phyloP scores from a whole-genome alignment of 805 yeast species.

The Wickerhamomyces mucosus region DNA sequence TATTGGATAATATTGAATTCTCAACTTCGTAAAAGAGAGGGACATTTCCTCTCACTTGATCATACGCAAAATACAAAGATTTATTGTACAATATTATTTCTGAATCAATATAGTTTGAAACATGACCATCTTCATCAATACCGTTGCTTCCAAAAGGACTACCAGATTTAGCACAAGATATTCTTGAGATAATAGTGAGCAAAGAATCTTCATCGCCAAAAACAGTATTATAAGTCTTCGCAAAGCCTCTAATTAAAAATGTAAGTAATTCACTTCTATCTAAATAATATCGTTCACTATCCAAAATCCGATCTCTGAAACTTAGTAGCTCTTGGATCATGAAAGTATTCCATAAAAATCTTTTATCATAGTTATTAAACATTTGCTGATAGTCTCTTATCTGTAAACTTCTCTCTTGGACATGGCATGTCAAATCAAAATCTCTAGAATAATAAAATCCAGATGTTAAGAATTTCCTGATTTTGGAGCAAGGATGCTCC shows the following conservation, averaged over 20 bases:
- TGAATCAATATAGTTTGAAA: constrained; percentile 85
- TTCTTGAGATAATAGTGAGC: constrained; percentile 77
- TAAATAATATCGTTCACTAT: constrained; percentile 43
- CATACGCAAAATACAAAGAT: constrained; percentile 53
- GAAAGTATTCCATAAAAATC: constrained; percentile 86
- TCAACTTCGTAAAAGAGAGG: constrained; percentile 96
- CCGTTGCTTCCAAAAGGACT: constrained; percentile 83
- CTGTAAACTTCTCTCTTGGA: constrained; percentile 61
- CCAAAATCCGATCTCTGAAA: constrained; percentile 60
- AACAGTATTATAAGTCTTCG: constrained; percentile 46
- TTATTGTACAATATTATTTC: constrained; percentile 61
- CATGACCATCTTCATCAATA: constrained; percentile 85
- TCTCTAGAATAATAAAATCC: constrained; percentile 89
- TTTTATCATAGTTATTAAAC: constrained; percentile 49
- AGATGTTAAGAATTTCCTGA: constrained; percentile 63
- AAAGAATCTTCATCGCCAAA: constrained; percentile 21
- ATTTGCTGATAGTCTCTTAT: constrained; percentile 25
- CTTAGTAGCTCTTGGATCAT: constrained; percentile 71
- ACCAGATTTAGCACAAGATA: constrained; percentile 83
- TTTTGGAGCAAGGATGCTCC: constrained; percentile 74
- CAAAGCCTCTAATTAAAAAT: constrained; percentile 86
- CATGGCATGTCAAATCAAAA: constrained; percentile 75
- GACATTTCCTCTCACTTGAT: constrained; percentile 83
- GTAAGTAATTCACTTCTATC: constrained; percentile 69
- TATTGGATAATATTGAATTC: constrained; percentile 56